These are phyloP conservation scores for Wickerhamomyces bovis DNA, from an alignment of 805 yeast genomes.

Conservation along the genomic window DNA sequence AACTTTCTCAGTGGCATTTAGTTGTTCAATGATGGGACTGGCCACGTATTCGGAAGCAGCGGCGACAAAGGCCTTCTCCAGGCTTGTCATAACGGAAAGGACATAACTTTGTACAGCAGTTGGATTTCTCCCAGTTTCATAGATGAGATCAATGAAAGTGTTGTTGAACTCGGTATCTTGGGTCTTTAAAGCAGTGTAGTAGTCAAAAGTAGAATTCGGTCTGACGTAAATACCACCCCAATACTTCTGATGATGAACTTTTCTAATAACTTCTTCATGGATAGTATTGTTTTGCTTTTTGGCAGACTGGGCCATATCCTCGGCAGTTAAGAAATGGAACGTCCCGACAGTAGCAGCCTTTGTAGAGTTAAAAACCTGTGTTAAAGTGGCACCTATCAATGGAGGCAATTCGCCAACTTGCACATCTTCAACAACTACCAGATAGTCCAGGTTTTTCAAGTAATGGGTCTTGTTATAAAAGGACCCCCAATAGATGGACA, in stretches of 20 bases:
- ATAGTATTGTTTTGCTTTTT: slow-evolving; percentile 6
- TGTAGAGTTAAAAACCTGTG: slow-evolving; percentile 3
- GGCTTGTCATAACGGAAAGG: slow-evolving; percentile 29
- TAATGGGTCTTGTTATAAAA: slow-evolving; percentile 14
- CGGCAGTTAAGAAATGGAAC: slow-evolving; percentile 8
- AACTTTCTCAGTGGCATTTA: slow-evolving; percentile 2
- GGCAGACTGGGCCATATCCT: slow-evolving; percentile 5
- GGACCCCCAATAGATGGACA: slow-evolving; percentile 23
- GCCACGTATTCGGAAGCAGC: slow-evolving; percentile 19
- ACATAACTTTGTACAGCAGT: slow-evolving; percentile 36
- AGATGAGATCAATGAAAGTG: slow-evolving; percentile 31
- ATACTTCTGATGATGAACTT: slow-evolving; percentile 45
- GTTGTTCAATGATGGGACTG: slow-evolving; percentile 10
- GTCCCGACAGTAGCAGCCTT: slow-evolving; percentile 11
- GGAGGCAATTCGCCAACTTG: slow-evolving; percentile 8
- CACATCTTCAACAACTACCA: slow-evolving; percentile 20
- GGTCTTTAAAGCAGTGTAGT: slow-evolving; percentile 14
- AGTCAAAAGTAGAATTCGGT: slow-evolving; percentile 35
- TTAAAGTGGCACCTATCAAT: slow-evolving; percentile 6
- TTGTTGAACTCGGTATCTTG: slow-evolving; percentile 9
- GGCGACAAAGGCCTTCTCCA: slow-evolving; percentile 9
- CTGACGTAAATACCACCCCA: slow-evolving; percentile 55
- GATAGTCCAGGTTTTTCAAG: slow-evolving; percentile 11
- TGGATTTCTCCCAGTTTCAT: slow-evolving; percentile 58
- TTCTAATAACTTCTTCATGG: slow-evolving; percentile 31